Evolutionary conservation across 2,329 filamentous ascomycete genomes (phyloP), one percentile per base, ranked within the genome.

Genomic region (Phyllosticta citrichinensis): DNA sequence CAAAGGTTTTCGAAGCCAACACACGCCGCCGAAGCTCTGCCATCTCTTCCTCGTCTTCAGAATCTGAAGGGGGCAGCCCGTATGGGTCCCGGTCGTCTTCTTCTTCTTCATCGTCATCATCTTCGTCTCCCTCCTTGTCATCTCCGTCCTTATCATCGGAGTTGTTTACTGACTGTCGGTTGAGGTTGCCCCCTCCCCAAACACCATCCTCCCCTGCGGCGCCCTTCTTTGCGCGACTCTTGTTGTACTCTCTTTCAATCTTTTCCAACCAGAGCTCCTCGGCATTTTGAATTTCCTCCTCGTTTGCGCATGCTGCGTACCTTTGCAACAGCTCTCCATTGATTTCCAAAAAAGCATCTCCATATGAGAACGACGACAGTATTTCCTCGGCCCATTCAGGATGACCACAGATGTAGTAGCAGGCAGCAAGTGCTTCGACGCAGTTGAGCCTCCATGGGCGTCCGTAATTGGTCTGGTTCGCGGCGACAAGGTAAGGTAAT

Each of bases 401-500:
- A 69, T 94, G 90, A 4, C 94, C 91, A 68, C 93, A 97, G 65
- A 99, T 99, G 69, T 83, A 89, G 70, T 96, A 99, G 22, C 89
- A 90, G 3, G 94, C 93, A 0, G 91, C 94, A 55, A 99, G 79
- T 3, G 94, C 94, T 78, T 99, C 94, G 30, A 91, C 94, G 68
- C 94, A 99, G 74, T 99, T 99, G 64, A 99, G 74, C 60, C 92
- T 82, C 89, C 92, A 97, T 5, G 94, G 94, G 70, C 90, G 89
- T 63, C 94, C 94, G 76, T 99, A 99, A 77, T 99, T 99, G 70
- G 97, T 94, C 1, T 89, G 88, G 73, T 99, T 99, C 55, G 94
- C 94, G 5, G 94, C 94, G 56, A 99, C 92, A 8, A 99, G 85
- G 73, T 99, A 99, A 0, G 94, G 94, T 61, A 99, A 78, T 65